Conservation (phyloP, 2,329 filamentous ascomycete species). For the Zymoseptoria passerinii region DNA sequence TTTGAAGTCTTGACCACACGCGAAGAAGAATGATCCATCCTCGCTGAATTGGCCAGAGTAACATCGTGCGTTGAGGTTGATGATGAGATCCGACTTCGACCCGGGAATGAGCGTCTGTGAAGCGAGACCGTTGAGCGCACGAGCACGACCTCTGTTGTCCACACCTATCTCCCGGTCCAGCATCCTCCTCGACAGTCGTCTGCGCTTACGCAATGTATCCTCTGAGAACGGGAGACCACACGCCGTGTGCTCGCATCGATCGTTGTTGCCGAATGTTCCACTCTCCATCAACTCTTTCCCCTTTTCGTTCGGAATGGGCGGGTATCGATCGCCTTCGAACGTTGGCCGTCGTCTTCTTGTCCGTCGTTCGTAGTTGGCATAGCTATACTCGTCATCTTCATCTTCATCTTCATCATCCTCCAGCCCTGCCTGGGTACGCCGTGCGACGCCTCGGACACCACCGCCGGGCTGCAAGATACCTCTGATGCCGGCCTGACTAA, state of each 20-base stretch:
- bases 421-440: slow-evolving; percentile 17
- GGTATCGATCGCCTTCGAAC: slow-evolving; percentile 50
- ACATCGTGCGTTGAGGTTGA: slow-evolving; percentile 76
- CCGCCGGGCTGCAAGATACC: slow-evolving; percentile 40
- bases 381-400: slow-evolving; percentile 33
- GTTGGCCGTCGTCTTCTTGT: slow-evolving; percentile 42
- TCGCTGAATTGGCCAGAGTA: slow-evolving; percentile 96
- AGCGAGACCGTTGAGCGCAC: slow-evolving; percentile 58
- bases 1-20: slow-evolving; percentile 82
- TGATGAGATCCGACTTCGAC: slow-evolving; percentile 71
- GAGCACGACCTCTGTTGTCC: slow-evolving; percentile 50
- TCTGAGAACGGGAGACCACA: slow-evolving; percentile 30
- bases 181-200: slow-evolving; percentile 57
- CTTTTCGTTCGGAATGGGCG: slow-evolving; percentile 73
- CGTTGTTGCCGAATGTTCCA: slow-evolving; percentile 67
- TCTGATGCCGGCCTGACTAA: slow-evolving; percentile 47
- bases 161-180: slow-evolving; percentile 75
- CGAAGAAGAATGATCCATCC: slow-evolving; percentile 95
- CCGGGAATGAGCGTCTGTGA: slow-evolving; percentile 65
- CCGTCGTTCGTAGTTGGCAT: slow-evolving; percentile 33
- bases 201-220: slow-evolving; percentile 47
- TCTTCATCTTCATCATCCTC: slow-evolving; percentile 29
- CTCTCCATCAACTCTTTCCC: slow-evolving; percentile 73
- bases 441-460: slow-evolving; percentile 15
- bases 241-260: slow-evolving; percentile 42